Base-by-base conservation (phyloP, 2,329 filamentous ascomycete genomes). In the Aspergillus neotritici region DNA sequence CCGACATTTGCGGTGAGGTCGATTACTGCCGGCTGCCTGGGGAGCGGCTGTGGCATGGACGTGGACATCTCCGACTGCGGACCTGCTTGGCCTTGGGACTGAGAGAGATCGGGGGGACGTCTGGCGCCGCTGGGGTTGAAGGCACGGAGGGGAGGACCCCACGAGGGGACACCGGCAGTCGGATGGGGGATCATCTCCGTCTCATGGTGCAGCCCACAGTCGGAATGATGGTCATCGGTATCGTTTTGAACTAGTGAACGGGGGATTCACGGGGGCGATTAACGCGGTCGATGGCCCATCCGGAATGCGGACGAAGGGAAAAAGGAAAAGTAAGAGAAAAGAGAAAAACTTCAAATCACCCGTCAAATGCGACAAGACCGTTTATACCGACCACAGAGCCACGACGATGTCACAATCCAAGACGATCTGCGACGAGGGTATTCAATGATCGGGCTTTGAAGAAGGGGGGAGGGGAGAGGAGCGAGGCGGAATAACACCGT, bases 141-240 rank as follows among this genome's bases (percentile, higher is more conserved):
- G 44, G 56, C 43, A 47, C 60, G 61, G 50, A 59, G 52, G 45
- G 61, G 60, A 44, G 62, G 60, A 45, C 60, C 61, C 64, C 62
- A 65, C 44, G 60, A 50, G 60, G 67, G 65, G 55, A 61, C 59
- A 55, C 63, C 63, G 53, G 61, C 61, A 47, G 64, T 66, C 50
- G 66, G 55, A 61, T 66, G 60, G 46, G 65, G 62, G 50, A 66
- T 68, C 66, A 69, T 69, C 55, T 61, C 60, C 58, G 57, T 55
- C 43, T 60, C 62, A 69, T 68, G 56, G 53, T 63, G 60, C 62
- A 54, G 55, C 41, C 52, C 47, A 50, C 50, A 48, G 47, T 44
- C 36, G 43, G 41, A 41, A 50, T 50, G 47, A 41, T 48, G 53
- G 48, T 57, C 54, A 60, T 61, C 33, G 46, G 49, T 50, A 32